These are phyloP conservation scores for Exophiala sp. DNA, from an alignment of 2,329 filamentous ascomycete genomes.

Conservation along the genomic window DNA sequence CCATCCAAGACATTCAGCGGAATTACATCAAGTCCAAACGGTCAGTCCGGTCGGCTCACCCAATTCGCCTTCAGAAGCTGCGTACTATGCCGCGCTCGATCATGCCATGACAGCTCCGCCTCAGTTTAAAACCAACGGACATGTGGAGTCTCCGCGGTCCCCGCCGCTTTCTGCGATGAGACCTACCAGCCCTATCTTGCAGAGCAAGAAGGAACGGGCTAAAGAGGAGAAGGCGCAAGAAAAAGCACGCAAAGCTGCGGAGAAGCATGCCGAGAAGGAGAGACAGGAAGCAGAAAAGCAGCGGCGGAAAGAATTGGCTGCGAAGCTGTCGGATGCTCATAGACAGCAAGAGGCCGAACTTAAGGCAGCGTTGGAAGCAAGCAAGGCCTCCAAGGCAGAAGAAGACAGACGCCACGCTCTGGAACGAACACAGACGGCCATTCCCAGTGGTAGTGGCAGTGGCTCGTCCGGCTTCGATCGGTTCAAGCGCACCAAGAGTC, in stretches of 20 bases:
- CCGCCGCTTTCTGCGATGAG: slow-evolving; percentile 23
- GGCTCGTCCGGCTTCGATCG: slow-evolving; percentile 50
- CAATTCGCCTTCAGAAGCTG: slow-evolving; percentile 35
- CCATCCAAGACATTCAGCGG: slow-evolving; percentile 35
- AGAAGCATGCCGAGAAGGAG: slow-evolving; percentile 52
- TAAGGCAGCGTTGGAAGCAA: slow-evolving; percentile 59
- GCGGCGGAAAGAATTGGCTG: slow-evolving; percentile 48
- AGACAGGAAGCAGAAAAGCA: slow-evolving; percentile 55
- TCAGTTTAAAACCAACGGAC: slow-evolving; percentile 30
- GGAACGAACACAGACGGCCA: slow-evolving; percentile 20
- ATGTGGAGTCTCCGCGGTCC: slow-evolving; percentile 21
- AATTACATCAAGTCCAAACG: slow-evolving; percentile 38
- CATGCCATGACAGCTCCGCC: slow-evolving; percentile 61
- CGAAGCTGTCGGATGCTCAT: slow-evolving; percentile 53
- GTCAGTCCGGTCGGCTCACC: slow-evolving; percentile 32
- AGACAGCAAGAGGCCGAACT: slow-evolving; percentile 58
- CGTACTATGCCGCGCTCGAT: slow-evolving; percentile 53
- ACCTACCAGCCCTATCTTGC: slow-evolving; percentile 34
- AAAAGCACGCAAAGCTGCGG: slow-evolving; percentile 51
- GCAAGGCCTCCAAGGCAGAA: slow-evolving; percentile 57
- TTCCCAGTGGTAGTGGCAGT: slow-evolving; percentile 15
- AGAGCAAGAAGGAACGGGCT: slow-evolving; percentile 62
- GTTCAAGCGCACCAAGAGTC: slow-evolving; percentile 55
- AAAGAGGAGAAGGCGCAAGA: slow-evolving; percentile 56
- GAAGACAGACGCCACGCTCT: slow-evolving; percentile 38